Evolutionary conservation across 805 yeast species (phyloP), one percentile per base, ranked within the genome.

Genomic region (Metschnikowia koreensis): DNA sequence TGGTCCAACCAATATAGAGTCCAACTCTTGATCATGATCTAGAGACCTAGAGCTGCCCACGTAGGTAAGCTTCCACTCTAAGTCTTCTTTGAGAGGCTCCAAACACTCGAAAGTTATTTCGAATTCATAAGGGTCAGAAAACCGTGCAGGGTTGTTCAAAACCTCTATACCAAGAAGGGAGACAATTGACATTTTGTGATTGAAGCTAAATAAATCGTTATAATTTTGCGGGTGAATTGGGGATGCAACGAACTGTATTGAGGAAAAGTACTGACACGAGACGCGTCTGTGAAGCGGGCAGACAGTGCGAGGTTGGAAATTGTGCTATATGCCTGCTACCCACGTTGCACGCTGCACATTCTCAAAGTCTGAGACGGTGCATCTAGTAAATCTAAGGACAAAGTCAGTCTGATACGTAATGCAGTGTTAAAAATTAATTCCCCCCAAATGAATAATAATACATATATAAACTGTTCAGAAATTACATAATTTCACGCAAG

Each of bases 61-160:
- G 61, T 94, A 94, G 1, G 97, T 93, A 52, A 94, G 75, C 67
- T 94, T 94, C 99, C 99, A 94, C 68, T 94, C 99, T 52, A 94
- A 76, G 68, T 94, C 99, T 63, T 87, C 91, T 62, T 83, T 89
- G 59, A 94, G 75, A 1, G 97, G 91, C 68, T 94, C 99, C 44
- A 93, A 74, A 69, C 99, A 94, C 70, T 94, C 99, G 65, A 94
- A 94, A 0, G 99, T 94, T 69, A 94, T 94, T 68, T 94, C 98
- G 66, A 94, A 92, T 66, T 94, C 96, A 61, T 94, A 94, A 1
- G 97, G 89, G 63, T 89, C 97, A 4, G 89, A 78, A 75, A 94
- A 94, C 58, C 86, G 83, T 6, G 98, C 97, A 4, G 99, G 99
- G 63, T 94, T 94, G 67, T 90, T 93, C 51, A 93, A 79, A 29